Conservation (phyloP, 1,284 basidiomycete genomes). For the Pseudozyma sp. region DNA sequence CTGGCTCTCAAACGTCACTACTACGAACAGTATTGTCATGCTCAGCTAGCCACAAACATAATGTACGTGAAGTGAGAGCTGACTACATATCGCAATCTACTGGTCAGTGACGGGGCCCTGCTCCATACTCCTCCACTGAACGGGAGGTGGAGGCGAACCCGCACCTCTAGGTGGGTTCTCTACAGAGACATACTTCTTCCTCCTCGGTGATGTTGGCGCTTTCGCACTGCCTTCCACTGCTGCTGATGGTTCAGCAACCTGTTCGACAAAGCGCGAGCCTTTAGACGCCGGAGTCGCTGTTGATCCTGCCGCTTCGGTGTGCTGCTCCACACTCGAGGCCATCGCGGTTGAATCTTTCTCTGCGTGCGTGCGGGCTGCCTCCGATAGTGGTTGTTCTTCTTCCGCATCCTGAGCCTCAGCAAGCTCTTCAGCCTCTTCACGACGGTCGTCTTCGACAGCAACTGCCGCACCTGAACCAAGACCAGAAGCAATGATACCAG, state of each 20-base stretch:
- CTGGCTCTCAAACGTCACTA: no score
- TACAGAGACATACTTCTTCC: slow-evolving; percentile 29
- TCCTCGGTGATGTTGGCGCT: slow-evolving; percentile 15
- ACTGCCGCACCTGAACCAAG: slow-evolving; percentile 25
- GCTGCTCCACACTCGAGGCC: not conserved
- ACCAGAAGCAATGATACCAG: slow-evolving; percentile 27
- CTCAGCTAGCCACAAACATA: no score
- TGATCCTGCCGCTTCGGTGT: not conserved
- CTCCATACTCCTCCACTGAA: slow-evolving; percentile 37
- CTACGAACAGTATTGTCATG: no score
- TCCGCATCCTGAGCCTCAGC: slow-evolving; percentile 22
- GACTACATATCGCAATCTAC: slow-evolving; percentile 4
- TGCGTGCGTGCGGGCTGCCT: not conserved
- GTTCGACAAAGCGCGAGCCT: slow-evolving; percentile 22
- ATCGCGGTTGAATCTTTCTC: not conserved
- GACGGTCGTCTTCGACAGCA: slow-evolving; percentile 21
- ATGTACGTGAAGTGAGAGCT: no score
- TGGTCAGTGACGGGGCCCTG: not conserved
- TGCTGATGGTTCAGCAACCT: not conserved
- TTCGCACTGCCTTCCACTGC: not conserved
- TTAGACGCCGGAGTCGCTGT: not conserved
- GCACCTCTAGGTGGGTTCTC: slow-evolving; percentile 47
- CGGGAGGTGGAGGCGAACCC: slow-evolving; percentile 30
- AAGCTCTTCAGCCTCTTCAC: slow-evolving; percentile 17
- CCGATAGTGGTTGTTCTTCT: not conserved